Base-by-base conservation (phyloP, 1,139 yeast genomes). In the Suhomyces chickasaworum region DNA sequence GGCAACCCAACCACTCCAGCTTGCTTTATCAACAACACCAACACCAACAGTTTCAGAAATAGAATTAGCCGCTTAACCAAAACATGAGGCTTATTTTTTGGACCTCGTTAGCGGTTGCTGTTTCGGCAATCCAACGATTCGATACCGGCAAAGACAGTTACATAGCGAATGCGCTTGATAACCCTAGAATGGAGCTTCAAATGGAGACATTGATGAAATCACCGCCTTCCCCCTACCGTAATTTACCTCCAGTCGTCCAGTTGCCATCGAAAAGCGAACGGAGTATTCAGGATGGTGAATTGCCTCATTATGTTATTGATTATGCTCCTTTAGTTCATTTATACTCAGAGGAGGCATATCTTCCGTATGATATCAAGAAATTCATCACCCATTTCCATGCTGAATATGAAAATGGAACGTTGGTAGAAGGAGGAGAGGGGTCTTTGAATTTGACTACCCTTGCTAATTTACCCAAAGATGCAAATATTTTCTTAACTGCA, bases 271-370 rank as follows among this genome's bases (percentile, higher is more conserved):
- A 47, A 3, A 52, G 60, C 27, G 62, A 74, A 50, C 56, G 70
- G 33, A 67, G 72, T 4, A 52, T 83, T 13, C 53, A 59, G 31
- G 68, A 71, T 37, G 89, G 89, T 0, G 82, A 78, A 46, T 76
- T 91, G 4, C 99, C 98, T 0, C 69, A 69, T n/a, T 93, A 84
- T 64, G 86, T 87, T 1, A 58, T 82, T 1, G 84, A 86, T 41
- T 78, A 81, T 61, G 82, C 93, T 3, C 98, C 99, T 0, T 67
- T 84, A 46, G 93, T 93, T 2, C 89, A 89, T 61, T 71, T 93
- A 20, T 91, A 91, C 68, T 84, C 95, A 1, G 99, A 93, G 61
- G 99, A 93, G 59, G 69, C 75, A 48, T 93, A 90, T 62, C 70
- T 86, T 53, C 99, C 99, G 0, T 89, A 89, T 54, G 95, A 89